Evolutionary conservation across 2,329 filamentous ascomycete genomes (phyloP).

Genomic region (Penicillium decumbens): DNA sequence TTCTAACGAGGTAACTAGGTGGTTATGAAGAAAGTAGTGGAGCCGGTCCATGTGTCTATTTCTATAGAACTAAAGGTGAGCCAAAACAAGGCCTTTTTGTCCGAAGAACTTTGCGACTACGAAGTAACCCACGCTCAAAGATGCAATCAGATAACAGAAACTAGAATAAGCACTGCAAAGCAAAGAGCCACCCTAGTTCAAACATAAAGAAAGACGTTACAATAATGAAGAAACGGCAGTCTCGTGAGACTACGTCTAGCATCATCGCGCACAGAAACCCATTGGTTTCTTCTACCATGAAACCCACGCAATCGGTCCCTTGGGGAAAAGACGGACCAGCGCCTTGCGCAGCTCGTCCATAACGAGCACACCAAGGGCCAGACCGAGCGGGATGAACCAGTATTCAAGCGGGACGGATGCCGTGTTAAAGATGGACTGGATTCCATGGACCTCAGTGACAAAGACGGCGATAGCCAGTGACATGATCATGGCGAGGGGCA

Average conservation of each 20-base stretch:
- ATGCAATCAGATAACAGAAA: background rate
- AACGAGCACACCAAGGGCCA: slow-evolving; percentile 48
- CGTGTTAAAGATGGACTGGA: slow-evolving; percentile 49
- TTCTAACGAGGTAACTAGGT: too few species aligned
- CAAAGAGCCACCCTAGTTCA: background rate
- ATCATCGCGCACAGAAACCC: background rate
- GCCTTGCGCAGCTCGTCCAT: slow-evolving; percentile 54
- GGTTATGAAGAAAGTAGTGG: background rate
- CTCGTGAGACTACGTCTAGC: background rate
- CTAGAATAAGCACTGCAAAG: background rate
- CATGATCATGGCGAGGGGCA: slow-evolving; percentile 46
- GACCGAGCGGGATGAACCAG: slow-evolving; percentile 50
- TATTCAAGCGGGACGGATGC: slow-evolving; percentile 50
- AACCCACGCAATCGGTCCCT: slow-evolving; percentile 44
- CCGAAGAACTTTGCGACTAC: background rate
- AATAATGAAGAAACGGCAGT: background rate
- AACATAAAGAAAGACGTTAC: background rate
- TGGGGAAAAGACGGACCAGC: slow-evolving; percentile 46
- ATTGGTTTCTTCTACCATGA: slow-evolving; percentile 43
- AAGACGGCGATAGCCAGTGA: slow-evolving; percentile 52
- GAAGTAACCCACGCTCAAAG: background rate
- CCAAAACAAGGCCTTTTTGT: background rate
- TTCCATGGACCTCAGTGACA: slow-evolving; percentile 50
- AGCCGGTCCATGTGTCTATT: background rate
- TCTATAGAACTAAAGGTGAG: background rate